Evolutionary conservation across 2,329 filamentous ascomycete species (phyloP).

Genomic region (Immersiporthe knoxdaviesiana): DNA sequence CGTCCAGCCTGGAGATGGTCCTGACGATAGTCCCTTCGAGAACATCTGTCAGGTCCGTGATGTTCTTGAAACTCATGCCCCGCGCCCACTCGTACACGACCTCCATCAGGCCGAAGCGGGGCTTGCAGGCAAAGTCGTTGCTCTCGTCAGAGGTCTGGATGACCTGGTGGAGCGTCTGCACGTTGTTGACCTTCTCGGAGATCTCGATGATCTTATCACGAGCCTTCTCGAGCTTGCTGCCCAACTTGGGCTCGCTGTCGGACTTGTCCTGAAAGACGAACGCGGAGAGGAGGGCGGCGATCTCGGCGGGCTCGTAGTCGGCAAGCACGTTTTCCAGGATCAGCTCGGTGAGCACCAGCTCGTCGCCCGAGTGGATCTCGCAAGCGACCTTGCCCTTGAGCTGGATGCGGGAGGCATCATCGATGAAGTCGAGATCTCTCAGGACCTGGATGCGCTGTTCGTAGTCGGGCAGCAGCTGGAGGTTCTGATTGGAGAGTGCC

Average conservation of each 20-base stretch:
- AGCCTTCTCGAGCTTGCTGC: slow-evolving; percentile 78
- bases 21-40: slow-evolving; percentile 96
- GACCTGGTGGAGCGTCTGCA: slow-evolving; percentile 89
- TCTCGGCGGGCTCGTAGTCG: slow-evolving; percentile 94
- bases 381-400: slow-evolving; percentile 98
- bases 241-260: slow-evolving; percentile 76
- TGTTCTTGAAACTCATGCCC: slow-evolving; percentile 98
- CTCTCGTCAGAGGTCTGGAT: slow-evolving; percentile 87
- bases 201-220: slow-evolving; percentile 86
- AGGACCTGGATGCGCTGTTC: slow-evolving; percentile 92
- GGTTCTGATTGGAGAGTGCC: slow-evolving; percentile 92
- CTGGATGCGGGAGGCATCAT: slow-evolving; percentile 83
- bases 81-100: slow-evolving; percentile 98
- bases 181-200: slow-evolving; percentile 87
- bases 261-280: slow-evolving; percentile 99
- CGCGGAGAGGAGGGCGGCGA: slow-evolving; percentile 87
- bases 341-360: slow-evolving; percentile 92
- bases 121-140: slow-evolving; percentile 86
- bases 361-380: slow-evolving; percentile 96
- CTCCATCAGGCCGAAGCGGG: slow-evolving; percentile 91
- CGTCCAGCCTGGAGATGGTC: slow-evolving; percentile 90
- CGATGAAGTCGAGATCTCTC: slow-evolving; percentile 89
- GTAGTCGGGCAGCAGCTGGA: slow-evolving; percentile 94
- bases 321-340: slow-evolving; percentile 96
- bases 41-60: slow-evolving; percentile 93